Percentiles rank a stretch among this genome's conserved stretches.
phyloP scores from a whole-genome alignment of 2,329 filamentous ascomycete genomes.

The Cytospora paraplurivora region DNA sequence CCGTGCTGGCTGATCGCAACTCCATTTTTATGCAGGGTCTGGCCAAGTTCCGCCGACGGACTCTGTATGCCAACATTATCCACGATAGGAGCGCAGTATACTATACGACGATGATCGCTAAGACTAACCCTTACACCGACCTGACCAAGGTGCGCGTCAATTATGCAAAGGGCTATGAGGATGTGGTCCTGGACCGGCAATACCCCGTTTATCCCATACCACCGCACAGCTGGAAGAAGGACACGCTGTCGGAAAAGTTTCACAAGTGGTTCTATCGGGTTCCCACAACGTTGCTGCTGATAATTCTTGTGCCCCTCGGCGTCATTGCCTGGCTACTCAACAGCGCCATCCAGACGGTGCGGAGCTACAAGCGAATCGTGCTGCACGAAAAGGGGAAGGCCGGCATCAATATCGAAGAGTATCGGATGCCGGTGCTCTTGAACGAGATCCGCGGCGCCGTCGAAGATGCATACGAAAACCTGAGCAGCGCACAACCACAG shows the following conservation, averaged over 20 bases:
- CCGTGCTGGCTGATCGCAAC: conserved; percentile 77
- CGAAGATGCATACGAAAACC: conserved; percentile 74
- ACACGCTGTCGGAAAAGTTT: conserved; percentile 30
- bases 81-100: conserved; percentile 83
- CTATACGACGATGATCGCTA: conserved; percentile 79
- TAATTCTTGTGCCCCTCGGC: conserved; percentile 74
- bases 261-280: conserved; percentile 50
- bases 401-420: conserved; percentile 68
- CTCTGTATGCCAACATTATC: conserved; percentile 81
- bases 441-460: conserved; percentile 75
- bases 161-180: conserved; percentile 72
- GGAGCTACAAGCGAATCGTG: conserved; percentile 73
- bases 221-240: conserved; percentile 31
- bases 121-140: conserved; percentile 75
- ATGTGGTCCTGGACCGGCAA: conserved; percentile 72
- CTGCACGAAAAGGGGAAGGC: conserved; percentile 73
- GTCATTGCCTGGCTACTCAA: conserved; percentile 73
- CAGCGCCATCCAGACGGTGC: conserved; percentile 73
- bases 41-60: conserved; percentile 72
- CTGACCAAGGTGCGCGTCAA: conserved; percentile 69
- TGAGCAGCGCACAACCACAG: conserved; percentile 68
- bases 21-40: conserved; percentile 86
- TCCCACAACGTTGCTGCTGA: conserved; percentile 65
- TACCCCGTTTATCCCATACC: conserved; percentile 59
- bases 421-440: conserved; percentile 75